Base-by-base conservation (phyloP, 768 basidiomycete genomes). In the Daedaleopsis nitida region DNA sequence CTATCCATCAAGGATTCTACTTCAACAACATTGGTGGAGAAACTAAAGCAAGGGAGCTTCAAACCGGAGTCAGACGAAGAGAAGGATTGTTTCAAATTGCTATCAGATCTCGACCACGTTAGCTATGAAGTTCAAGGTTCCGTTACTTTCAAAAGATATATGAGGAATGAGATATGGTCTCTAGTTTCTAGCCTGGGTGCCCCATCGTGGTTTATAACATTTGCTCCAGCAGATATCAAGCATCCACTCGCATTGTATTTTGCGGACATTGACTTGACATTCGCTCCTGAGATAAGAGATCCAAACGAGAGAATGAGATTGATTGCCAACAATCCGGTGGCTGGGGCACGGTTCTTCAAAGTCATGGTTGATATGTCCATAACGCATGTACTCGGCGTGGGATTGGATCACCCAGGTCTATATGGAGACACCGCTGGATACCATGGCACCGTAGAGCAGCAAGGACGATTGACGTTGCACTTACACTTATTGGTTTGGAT, bases 121-220 rank as follows among this genome's bases (percentile, higher is more conserved):
- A 42, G 47, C 1, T 51, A 50, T 3, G 55, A 64, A 48, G 68
- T 70, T 0, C 49, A 43, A 21, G 66, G 66, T 6, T 68, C 65
- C 1, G 35, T 24, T 4, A 57, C 66, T 23, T 35, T 11, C 5
- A 47, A 54, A 16, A 66, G 64, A 43, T 60, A 52, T 38, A 56
- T 52, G 64, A 70, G 45, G 58, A 69, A 5, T 69, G 64, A 70
- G 45, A 60, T 71, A 5, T 69, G 24, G 65, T 69, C 11, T 17
- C 44, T 32, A 39, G 53, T 35, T 6, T 35, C 2, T 32, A 3
- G 27, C 7, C 27, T 32, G 3, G 27, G 27, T 32, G 27, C 27
- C 7, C 27, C 27, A 32, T 32, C 27, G 3, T 32, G 27, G 27
- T 32, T 32, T 7, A 32, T 32, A 3, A 32, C 27, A 32, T 32